Evolutionary conservation across 495 filamentous ascomycete species (phyloP), one percentile per base, ranked within the genome.

Genomic region (Cenococcum geophilum): DNA sequence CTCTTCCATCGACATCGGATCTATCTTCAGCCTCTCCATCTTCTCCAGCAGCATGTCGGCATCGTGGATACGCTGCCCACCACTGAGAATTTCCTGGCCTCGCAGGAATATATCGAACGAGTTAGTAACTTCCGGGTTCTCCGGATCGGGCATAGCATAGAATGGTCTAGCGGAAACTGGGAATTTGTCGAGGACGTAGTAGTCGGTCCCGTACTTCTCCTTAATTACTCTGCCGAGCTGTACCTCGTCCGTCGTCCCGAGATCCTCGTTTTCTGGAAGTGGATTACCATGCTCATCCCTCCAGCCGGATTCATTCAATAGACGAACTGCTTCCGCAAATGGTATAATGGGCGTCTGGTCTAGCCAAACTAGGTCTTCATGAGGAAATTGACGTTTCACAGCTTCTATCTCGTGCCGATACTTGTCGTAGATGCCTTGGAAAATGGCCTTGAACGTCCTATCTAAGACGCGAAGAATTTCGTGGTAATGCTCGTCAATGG

Each of bases 101-200:
- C 92, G 89, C 55, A 96, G 80, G 76, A 96, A 96, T 68, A 96
- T 92, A 73, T 97, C 91, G 64, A 96, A 97, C 0, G 92, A 95
- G 74, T 96, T 96, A 45, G 91, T 96, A 68, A 81, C 79, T 1
- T 78, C 78, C 8, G 81, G 75, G 65, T 96, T 84, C 10, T 85
- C 74, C 1, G 88, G 80, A 57, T 96, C 91, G 0, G 89, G 88
- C 81, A 95, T 92, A n/a, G 92, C 88, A 66, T 97, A 96, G 76
- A 96, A 97, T 1, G 92, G 92, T 37, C 92, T 82, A 6, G 87
- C 92, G 10, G 84, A 83, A 1, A 80, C 75, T 12, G 92, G 92
- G 73, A 96, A 96, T 68, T 96, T 96, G 81, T 97, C 92, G 55
- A 97, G 83, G 45, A 96, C 84, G 75, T 92, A 97, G 77, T 92